A percentile compares a stretch with the other conserved stretches of the same genome.
Conservation (phyloP, 305 asterid species). For the Ilex paraguariensis region DNA sequence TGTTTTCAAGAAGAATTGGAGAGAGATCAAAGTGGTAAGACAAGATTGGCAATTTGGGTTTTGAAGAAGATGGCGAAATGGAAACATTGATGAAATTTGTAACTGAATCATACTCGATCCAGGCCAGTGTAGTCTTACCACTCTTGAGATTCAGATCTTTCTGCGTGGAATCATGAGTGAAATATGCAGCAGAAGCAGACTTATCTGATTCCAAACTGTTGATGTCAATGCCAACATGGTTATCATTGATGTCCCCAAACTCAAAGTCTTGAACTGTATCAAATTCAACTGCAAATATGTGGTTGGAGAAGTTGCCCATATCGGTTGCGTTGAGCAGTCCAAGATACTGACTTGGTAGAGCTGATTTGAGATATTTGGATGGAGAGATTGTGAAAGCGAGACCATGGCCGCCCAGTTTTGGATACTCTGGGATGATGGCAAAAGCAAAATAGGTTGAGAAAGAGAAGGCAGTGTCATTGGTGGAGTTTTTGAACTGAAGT, state of each 20-base stretch:
- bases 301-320: conserved; percentile 41
- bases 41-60: conserved; percentile 45
- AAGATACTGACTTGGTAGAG: conserved; percentile 57
- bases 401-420: conserved; percentile 63
- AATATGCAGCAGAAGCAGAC: conserved; percentile 30
- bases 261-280: conserved; percentile 61
- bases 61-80: conserved; percentile 35
- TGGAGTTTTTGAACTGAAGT: conserved; percentile 47
- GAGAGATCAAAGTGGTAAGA: conserved; percentile 37
- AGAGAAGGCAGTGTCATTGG: conserved; percentile 30
- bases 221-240: conserved; percentile 65
- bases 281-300: conserved; percentile 63
- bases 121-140: conserved; percentile 43
- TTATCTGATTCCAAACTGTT: conserved; percentile 41
- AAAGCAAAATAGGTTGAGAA: conserved; percentile 59
- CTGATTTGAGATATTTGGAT: conserved; percentile 17
- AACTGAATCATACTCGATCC: conserved; percentile 63
- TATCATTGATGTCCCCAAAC: conserved; percentile 42
- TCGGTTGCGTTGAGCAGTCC: conserved; percentile 44
- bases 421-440: conserved; percentile 46
- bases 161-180: conserved; percentile 7
- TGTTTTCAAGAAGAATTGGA: conserved; percentile 26
- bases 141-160: conserved; percentile 26
- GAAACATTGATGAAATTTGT: conserved; percentile 34
- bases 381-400: conserved; percentile 48